Evolutionary conservation across 2,329 filamentous ascomycete species (phyloP).

Genomic region (Nannizziopsis arthrosporioides): DNA sequence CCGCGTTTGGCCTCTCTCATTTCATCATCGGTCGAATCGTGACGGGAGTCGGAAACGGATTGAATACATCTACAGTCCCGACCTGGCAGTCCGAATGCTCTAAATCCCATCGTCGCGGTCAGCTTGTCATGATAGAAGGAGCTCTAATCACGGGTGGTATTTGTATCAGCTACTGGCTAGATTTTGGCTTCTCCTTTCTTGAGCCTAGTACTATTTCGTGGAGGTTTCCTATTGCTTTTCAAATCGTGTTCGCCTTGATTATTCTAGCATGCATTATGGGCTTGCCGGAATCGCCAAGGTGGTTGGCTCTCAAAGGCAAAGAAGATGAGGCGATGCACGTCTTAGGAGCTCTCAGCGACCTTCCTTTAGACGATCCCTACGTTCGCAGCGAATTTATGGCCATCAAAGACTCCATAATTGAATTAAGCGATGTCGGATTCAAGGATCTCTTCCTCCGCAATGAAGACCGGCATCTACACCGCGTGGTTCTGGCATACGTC

Average conservation of each 20-base stretch:
- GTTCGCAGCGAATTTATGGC: slow-evolving; percentile 39
- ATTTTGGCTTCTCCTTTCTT: slow-evolving; percentile 44
- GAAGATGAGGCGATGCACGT: slow-evolving; percentile 42
- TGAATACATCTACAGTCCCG: slow-evolving; percentile 43
- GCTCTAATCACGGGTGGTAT: slow-evolving; percentile 42
- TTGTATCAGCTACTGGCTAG: slow-evolving; percentile 42
- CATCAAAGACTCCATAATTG: slow-evolving; percentile 44
- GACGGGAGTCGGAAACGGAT: slow-evolving; percentile 42
- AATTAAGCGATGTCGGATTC: slow-evolving; percentile 43
- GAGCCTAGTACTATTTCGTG: slow-evolving; percentile 39
- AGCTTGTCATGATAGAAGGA: slow-evolving; percentile 44
- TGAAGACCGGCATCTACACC: slow-evolving; percentile 46
- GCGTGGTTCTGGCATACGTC: slow-evolving; percentile 44
- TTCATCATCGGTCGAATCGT: slow-evolving; percentile 43
- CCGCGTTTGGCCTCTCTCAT: slow-evolving; percentile 38
- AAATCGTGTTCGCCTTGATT: slow-evolving; percentile 45
- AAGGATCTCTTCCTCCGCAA: slow-evolving; percentile 48
- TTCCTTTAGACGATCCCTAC: slow-evolving; percentile 35
- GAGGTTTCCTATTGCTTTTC: slow-evolving; percentile 48
- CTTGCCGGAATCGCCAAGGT: slow-evolving; percentile 48
- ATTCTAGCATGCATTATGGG: slow-evolving; percentile 40
- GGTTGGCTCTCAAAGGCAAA: slow-evolving; percentile 46
- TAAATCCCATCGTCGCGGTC: slow-evolving; percentile 40
- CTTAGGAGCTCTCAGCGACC: slow-evolving; percentile 37
- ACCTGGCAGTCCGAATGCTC: slow-evolving; percentile 44